Evolutionary conservation across 2,329 filamentous ascomycete genomes (phyloP).

Genomic region (Fusarium subglutinans): DNA sequence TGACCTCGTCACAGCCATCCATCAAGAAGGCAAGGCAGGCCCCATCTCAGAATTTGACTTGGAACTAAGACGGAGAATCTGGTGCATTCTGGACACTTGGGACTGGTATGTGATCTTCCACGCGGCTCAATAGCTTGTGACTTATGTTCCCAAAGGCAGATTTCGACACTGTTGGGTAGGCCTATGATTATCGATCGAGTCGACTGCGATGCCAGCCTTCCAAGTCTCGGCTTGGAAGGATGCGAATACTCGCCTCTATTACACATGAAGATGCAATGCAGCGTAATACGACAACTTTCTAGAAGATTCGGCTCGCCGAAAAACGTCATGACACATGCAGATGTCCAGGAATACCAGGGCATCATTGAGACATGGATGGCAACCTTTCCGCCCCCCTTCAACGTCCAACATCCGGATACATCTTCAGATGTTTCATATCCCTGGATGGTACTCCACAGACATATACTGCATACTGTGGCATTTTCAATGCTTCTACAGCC

Average conservation of each 20-base stretch:
- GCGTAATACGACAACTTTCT: constrained; percentile 46
- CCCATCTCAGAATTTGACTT: constrained; percentile 47
- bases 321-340: constrained; percentile 40
- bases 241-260: constrained; percentile 46
- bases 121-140: not conserved
- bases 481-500: constrained; percentile 58
- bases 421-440: constrained; percentile 52
- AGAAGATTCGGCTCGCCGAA: constrained; percentile 45
- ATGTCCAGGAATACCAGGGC: constrained; percentile 46
- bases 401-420: constrained; percentile 52
- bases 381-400: constrained; percentile 54
- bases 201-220: constrained; percentile 46
- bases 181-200: constrained; percentile 49
- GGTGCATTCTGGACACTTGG: constrained; percentile 51
- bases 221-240: constrained; percentile 47
- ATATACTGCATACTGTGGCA: constrained; percentile 55
- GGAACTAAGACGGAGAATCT: constrained; percentile 49
- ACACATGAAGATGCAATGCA: constrained; percentile 50
- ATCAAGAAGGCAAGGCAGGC: constrained; percentile 44
- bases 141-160: constrained; percentile 45
- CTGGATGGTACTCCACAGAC: constrained; percentile 58
- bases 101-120: constrained; percentile 46
- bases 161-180: constrained; percentile 47
- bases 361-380: constrained; percentile 55
- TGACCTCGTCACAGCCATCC: constrained; percentile 40